Conservation (phyloP, 306 rosid species). For the Canavalia ensiformis region DNA sequence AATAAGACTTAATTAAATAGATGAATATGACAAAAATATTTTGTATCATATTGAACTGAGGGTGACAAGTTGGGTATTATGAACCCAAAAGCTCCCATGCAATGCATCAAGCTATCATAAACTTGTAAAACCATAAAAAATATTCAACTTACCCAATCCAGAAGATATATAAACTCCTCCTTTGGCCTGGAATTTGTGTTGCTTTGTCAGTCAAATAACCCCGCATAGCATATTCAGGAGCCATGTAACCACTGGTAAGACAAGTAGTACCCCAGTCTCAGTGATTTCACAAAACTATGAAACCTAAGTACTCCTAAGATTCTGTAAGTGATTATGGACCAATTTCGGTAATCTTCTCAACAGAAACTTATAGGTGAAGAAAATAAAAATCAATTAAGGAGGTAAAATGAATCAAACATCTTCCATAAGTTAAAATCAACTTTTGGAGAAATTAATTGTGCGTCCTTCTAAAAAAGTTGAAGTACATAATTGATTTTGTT, state of each 20-base stretch:
- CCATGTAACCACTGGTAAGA: conserved; percentile 76
- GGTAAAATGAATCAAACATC: no score
- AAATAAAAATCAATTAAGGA: no score
- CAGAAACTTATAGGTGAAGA: no score
- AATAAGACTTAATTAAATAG: background rate
- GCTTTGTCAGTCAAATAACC: conserved; percentile 78
- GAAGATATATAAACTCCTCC: conserved; percentile 80
- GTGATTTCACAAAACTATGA: conserved; percentile 19
- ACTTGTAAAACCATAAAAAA: background rate
- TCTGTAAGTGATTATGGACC: background rate
- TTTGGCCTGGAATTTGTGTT: conserved; percentile 67
- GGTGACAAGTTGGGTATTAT: background rate
- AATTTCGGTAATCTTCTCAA: no score
- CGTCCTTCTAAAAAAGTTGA: no score
- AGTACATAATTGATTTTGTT: no score
- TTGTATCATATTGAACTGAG: background rate
- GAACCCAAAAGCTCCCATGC: background rate
- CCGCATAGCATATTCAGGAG: conserved; percentile 86
- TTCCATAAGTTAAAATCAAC: no score
- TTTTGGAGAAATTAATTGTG: no score
- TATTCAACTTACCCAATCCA: conserved; percentile 73
- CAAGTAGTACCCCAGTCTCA: conserved; percentile 41
- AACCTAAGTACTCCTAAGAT: background rate
- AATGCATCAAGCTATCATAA: background rate
- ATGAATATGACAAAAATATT: background rate